phyloP scores from a whole-genome alignment of 331 rosid species.

The Malus hybrid region DNA sequence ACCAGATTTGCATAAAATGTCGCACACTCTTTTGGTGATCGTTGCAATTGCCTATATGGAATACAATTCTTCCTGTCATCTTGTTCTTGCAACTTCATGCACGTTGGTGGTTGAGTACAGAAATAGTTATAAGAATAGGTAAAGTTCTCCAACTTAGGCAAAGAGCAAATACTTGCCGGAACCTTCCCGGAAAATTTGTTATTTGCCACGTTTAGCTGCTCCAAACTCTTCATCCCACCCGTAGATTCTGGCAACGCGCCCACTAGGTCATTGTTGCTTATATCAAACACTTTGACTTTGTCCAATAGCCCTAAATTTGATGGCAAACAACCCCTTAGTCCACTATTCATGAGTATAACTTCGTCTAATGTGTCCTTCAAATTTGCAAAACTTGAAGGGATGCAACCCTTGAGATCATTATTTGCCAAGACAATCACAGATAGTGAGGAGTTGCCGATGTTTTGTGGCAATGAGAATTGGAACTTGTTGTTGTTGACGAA shows the following conservation, averaged over 20 bases:
- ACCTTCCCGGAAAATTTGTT: constrained; percentile 55
- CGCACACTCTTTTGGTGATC: constrained; percentile 45
- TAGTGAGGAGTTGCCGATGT: constrained; percentile 45
- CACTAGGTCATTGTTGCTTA: constrained; percentile 44
- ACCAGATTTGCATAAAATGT: constrained; percentile 41
- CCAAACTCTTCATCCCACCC: constrained; percentile 58
- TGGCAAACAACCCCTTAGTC: constrained; percentile 63
- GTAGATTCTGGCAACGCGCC: constrained; percentile 62
- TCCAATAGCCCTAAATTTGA: constrained; percentile 42
- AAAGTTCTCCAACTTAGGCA: constrained; percentile 69
- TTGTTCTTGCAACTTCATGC: constrained; percentile 40
- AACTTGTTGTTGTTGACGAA: constrained; percentile 73
- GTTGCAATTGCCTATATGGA: constrained; percentile 54
- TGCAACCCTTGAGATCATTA: constrained; percentile 46
- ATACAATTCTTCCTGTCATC: constrained; percentile 65
- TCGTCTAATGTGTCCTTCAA: constrained; percentile 62
- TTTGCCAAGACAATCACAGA: constrained; percentile 73
- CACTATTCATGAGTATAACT: constrained; percentile 52
- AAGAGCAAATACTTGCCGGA: constrained; percentile 45
- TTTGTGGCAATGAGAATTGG: constrained; percentile 41
- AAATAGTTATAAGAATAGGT: constrained; percentile 61
- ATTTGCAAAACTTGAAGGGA: constrained; percentile 46
- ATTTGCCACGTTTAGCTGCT: constrained; percentile 60
- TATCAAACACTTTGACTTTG: constrained; percentile 66
- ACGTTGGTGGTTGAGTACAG: constrained; percentile 35